A percentile compares a stretch with the other conserved stretches of the same genome.
These are phyloP conservation scores for Camelina laxa DNA, from an alignment of 345 rosid genomes.

Conservation along the genomic window DNA sequence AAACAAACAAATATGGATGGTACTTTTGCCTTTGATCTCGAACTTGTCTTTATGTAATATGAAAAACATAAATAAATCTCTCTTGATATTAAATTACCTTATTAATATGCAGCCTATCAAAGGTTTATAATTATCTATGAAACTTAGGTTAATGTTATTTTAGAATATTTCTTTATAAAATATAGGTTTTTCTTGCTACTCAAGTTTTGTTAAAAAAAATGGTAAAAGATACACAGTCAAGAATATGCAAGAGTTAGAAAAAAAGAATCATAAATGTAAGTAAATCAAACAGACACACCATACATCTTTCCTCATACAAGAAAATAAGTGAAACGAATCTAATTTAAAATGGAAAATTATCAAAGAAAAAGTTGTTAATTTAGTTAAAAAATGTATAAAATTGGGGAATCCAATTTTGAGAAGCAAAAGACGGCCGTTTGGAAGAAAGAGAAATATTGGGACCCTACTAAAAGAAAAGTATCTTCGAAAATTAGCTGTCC, in stretches of 20 bases:
- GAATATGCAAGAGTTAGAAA: neutral
- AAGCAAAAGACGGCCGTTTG: slow-evolving; percentile 46
- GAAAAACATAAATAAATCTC: slow-evolving; percentile 7
- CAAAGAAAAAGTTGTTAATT: slow-evolving; percentile 1
- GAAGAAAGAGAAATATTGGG: slow-evolving; percentile 17
- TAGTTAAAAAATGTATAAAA: slow-evolving; percentile 22
- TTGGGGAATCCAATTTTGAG: slow-evolving; percentile 4
- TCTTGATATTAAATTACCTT: neutral
- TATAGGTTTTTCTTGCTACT: no score
- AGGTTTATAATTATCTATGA: neutral
- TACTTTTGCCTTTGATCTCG: neutral
- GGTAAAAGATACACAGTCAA: neutral
- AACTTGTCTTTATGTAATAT: neutral
- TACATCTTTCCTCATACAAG: neutral
- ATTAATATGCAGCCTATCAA: neutral
- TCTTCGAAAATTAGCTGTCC: slow-evolving; percentile 36
- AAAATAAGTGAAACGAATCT: slow-evolving; percentile 21
- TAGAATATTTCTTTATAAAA: no score
- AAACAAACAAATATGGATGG: neutral
- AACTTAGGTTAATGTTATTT: no score
- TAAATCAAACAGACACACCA: neutral
- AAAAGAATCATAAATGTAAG: neutral
- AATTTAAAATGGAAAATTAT: slow-evolving; percentile 12
- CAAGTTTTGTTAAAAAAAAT: neutral
- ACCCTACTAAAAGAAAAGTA: slow-evolving; percentile 32